Evolutionary conservation across 1,284 basidiomycete genomes (phyloP).

Genomic region (Cerrena zonata): DNA sequence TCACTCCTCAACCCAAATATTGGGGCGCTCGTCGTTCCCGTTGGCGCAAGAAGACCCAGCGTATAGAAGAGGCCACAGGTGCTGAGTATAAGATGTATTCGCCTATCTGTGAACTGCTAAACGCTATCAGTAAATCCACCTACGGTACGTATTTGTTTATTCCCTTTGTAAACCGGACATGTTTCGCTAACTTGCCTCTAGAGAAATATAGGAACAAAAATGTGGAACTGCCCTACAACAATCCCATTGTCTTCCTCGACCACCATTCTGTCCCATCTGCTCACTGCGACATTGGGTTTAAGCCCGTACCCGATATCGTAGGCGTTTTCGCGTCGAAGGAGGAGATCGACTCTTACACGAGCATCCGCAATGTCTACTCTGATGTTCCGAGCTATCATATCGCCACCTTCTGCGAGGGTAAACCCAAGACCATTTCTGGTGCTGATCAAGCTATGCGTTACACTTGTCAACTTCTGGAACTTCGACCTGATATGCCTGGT

Average conservation of each 20-base stretch:
- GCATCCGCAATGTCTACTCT: background rate
- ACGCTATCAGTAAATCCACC: background rate
- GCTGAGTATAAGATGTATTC: background rate
- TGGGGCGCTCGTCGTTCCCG: no score
- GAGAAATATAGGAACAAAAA: background rate
- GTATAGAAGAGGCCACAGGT: no score
- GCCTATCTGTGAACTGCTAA: background rate
- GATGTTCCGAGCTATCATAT: constrained; percentile 2
- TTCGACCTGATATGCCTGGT: constrained; percentile 8
- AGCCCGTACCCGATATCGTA: background rate
- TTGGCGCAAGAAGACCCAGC: no score
- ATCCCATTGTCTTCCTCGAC: constrained; percentile 6
- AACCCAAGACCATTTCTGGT: background rate
- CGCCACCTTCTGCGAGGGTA: constrained; percentile 1
- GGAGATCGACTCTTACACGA: background rate
- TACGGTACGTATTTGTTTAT: no score
- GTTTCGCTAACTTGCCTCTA: background rate
- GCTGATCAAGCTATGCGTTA: constrained; percentile 1
- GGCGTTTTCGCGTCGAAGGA: background rate
- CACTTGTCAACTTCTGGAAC: constrained; percentile 5
- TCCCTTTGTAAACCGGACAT: no score
- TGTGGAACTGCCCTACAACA: background rate
- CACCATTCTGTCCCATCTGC: constrained; percentile 1
- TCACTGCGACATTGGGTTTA: background rate
- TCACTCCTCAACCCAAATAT: background rate